phyloP scores from a whole-genome alignment of 805 yeast genomes.

The Yamadazyma ubonensis region DNA sequence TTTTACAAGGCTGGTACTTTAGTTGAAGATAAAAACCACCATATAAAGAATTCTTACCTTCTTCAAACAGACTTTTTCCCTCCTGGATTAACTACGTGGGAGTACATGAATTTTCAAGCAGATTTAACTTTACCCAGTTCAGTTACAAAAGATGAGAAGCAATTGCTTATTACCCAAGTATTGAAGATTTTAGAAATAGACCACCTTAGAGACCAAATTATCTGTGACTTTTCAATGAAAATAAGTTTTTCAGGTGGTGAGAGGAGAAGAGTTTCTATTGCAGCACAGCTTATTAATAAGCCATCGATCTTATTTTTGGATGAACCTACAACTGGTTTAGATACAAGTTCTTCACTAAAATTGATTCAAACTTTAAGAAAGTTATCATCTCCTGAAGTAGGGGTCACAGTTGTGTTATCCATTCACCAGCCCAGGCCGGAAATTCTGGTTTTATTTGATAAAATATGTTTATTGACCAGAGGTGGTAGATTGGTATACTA shows the following conservation, averaged over 20 bases:
- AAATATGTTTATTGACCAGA: constrained; percentile 59
- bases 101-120: constrained; percentile 69
- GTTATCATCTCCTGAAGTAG: constrained; percentile 44
- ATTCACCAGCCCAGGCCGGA: constrained; percentile 86
- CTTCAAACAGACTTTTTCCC: constrained; percentile 72
- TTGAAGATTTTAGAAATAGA: constrained; percentile 63
- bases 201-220: constrained; percentile 59
- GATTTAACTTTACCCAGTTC: constrained; percentile 59
- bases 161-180: constrained; percentile 54
- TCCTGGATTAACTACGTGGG: constrained; percentile 71
- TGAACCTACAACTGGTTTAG: constrained; percentile 88
- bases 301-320: constrained; percentile 78
- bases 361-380: constrained; percentile 60
- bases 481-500: constrained; percentile 52
- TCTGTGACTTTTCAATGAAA: constrained; percentile 35
- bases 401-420: constrained; percentile 71
- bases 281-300: constrained; percentile 70
- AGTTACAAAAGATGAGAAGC: constrained; percentile 44
- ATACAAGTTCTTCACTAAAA: constrained; percentile 70
- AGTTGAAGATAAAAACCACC: constrained; percentile 7
- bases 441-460: constrained; percentile 66
- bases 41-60: constrained; percentile 55
- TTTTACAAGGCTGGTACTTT: constrained; percentile 19
- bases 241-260: constrained; percentile 83
- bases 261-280: constrained; percentile 72